These are phyloP conservation scores for Candida dubliniensis DNA, from an alignment of 1,139 yeast species.

Conservation along the genomic window DNA sequence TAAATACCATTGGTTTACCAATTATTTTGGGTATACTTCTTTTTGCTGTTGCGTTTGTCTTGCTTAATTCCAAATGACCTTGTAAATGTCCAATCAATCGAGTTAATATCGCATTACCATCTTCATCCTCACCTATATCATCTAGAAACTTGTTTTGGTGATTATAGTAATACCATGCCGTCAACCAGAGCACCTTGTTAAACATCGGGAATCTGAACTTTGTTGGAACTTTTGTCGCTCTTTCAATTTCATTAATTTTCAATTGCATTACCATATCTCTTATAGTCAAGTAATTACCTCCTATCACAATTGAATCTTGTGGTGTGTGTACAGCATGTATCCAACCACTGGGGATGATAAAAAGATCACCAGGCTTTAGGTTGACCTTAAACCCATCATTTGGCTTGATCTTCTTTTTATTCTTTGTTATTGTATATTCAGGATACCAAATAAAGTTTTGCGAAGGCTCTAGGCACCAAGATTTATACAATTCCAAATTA, in stretches of 20 bases:
- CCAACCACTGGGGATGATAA: slow-evolving; percentile 91
- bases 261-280: slow-evolving; percentile 64
- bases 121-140: slow-evolving; percentile 19
- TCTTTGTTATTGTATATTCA: slow-evolving; percentile 35
- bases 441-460: slow-evolving; percentile 72
- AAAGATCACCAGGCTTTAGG: slow-evolving; percentile 66
- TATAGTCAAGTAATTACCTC: slow-evolving; percentile 80
- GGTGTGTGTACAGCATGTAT: slow-evolving; percentile 90
- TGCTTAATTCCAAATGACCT: slow-evolving; percentile 29
- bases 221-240: slow-evolving; percentile 67
- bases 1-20: slow-evolving; percentile 22
- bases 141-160: slow-evolving; percentile 22
- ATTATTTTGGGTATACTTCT: slow-evolving; percentile 29
- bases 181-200: slow-evolving; percentile 66
- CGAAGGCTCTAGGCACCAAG: slow-evolving; percentile 70
- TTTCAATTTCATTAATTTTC: slow-evolving; percentile 61
- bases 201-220: slow-evolving; percentile 80
- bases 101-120: slow-evolving; percentile 6
- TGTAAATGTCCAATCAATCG: slow-evolving; percentile 22
- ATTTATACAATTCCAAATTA: slow-evolving; percentile 60
- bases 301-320: slow-evolving; percentile 74
- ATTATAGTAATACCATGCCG: slow-evolving; percentile 46
- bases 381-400: slow-evolving; percentile 63
- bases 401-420: slow-evolving; percentile 27
- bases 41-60: slow-evolving; percentile 28